These are phyloP conservation scores for Haplosporangium gracile DNA, from an alignment of 192 early-diverging fungal genomes.

Conservation along the genomic window DNA sequence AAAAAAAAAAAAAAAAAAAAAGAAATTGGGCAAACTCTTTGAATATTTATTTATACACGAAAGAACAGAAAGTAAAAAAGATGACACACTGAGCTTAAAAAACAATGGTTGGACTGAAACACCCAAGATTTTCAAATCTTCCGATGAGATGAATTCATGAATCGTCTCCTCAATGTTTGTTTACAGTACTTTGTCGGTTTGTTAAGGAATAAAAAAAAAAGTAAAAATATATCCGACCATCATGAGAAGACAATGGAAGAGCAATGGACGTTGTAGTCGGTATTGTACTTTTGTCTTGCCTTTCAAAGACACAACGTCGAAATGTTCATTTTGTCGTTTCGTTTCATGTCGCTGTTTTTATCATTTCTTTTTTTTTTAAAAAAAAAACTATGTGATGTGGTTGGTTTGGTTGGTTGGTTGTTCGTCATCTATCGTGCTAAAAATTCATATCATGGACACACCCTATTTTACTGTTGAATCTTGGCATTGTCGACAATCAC, in stretches of 20 bases:
- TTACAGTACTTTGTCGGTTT: too few species aligned
- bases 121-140: too few species aligned
- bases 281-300: too few species aligned
- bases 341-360: background rate
- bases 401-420: background rate
- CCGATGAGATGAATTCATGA: too few species aligned
- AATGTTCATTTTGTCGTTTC: too few species aligned
- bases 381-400: background rate
- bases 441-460: background rate
- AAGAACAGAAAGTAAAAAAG: background rate
- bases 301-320: too few species aligned
- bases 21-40: background rate
- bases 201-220: too few species aligned
- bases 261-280: too few species aligned
- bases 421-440: background rate
- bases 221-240: too few species aligned
- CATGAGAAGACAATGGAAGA: too few species aligned
- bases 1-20: background rate
- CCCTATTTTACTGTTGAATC: constrained; percentile 22
- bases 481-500: constrained; percentile 52
- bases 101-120: too few species aligned
- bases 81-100: background rate
- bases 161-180: too few species aligned
- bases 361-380: background rate
- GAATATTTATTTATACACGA: background rate